phyloP scores from a whole-genome alignment of 1,284 basidiomycete genomes.

The Golubevia pallescens region DNA sequence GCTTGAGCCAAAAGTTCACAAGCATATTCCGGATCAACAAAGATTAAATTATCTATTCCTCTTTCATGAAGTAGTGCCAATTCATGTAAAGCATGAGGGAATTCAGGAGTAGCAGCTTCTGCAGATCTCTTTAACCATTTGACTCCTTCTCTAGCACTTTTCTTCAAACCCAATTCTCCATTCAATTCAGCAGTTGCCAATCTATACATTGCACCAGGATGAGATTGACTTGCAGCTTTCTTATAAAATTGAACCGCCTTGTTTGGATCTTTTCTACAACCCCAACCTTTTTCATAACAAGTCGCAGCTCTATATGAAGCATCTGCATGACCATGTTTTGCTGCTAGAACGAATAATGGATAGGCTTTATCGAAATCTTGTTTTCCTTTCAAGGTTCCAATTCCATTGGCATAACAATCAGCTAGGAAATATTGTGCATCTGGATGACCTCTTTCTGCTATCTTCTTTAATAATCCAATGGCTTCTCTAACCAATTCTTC shows the following conservation, averaged over 20 bases:
- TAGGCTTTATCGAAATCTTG: slow-evolving; percentile 98
- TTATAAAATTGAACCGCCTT: slow-evolving; percentile 91
- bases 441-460: slow-evolving; percentile 90
- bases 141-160: slow-evolving; percentile 91
- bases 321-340: slow-evolving; percentile 97
- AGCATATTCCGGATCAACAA: slow-evolving; percentile 93
- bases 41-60: slow-evolving; percentile 94
- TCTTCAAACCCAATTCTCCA: slow-evolving; percentile 85
- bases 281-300: slow-evolving; percentile 99
- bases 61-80: slow-evolving; percentile 91
- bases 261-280: slow-evolving; percentile 85
- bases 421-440: slow-evolving; percentile 96
- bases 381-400: slow-evolving; percentile 79
- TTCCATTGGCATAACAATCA: slow-evolving; percentile 96
- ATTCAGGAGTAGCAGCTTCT: slow-evolving; percentile 78
- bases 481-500: slow-evolving; percentile 71
- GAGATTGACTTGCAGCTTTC: slow-evolving; percentile 86
- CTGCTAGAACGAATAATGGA: slow-evolving; percentile 91
- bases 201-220: slow-evolving; percentile 95
- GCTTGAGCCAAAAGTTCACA: slow-evolving; percentile 93
- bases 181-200: slow-evolving; percentile 95
- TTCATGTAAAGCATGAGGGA: slow-evolving; percentile 95
- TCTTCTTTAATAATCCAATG: slow-evolving; percentile 80
- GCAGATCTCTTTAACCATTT: slow-evolving; percentile 98
- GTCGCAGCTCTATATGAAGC: slow-evolving; percentile 94